phyloP scores from a whole-genome alignment of 1,284 basidiomycete genomes.

The Garcileccinum viscosum region DNA sequence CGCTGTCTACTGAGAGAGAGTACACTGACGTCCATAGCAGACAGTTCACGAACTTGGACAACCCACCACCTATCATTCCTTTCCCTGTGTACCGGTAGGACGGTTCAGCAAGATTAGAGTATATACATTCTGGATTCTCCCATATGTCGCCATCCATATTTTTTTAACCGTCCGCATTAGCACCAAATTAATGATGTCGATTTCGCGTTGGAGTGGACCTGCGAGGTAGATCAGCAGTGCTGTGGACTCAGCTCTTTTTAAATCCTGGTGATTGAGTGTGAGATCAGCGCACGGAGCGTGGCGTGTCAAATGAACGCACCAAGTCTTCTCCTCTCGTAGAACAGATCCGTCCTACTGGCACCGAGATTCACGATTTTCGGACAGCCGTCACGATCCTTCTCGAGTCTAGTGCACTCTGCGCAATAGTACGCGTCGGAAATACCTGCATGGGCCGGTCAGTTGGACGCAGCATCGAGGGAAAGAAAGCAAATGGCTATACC shows the following conservation, averaged over 20 bases:
- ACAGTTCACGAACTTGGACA: slow-evolving; percentile 64
- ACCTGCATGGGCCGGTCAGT: slow-evolving; percentile 52
- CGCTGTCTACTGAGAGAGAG: not conserved
- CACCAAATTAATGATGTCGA: slow-evolving; percentile 14
- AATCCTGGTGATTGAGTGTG: slow-evolving; percentile 57
- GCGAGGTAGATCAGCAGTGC: not conserved
- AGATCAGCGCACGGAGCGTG: not conserved
- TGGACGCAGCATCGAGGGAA: slow-evolving; percentile 7
- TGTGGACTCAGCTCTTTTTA: slow-evolving; percentile 68
- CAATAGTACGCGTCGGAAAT: slow-evolving; percentile 98
- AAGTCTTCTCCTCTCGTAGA: slow-evolving; percentile 85
- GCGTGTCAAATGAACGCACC: slow-evolving; percentile 23
- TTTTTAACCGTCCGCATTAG: slow-evolving; percentile 6
- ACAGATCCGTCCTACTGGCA: slow-evolving; percentile 86
- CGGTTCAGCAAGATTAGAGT: slow-evolving; percentile 1
- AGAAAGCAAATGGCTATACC: slow-evolving; percentile 53
- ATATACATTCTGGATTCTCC: slow-evolving; percentile 10
- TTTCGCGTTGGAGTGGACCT: slow-evolving; percentile 3
- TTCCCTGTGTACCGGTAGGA: slow-evolving; percentile 60
- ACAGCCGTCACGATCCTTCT: slow-evolving; percentile 98
- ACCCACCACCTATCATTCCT: slow-evolving; percentile 63
- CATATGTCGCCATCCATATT: not conserved
- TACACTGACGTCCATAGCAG: slow-evolving; percentile 42
- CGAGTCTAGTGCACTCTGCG: slow-evolving; percentile 93
- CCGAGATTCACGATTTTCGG: slow-evolving; percentile 98